These are phyloP conservation scores for Cyamopsis tetragonoloba DNA, from an alignment of 306 rosid genomes.

Conservation along the genomic window DNA sequence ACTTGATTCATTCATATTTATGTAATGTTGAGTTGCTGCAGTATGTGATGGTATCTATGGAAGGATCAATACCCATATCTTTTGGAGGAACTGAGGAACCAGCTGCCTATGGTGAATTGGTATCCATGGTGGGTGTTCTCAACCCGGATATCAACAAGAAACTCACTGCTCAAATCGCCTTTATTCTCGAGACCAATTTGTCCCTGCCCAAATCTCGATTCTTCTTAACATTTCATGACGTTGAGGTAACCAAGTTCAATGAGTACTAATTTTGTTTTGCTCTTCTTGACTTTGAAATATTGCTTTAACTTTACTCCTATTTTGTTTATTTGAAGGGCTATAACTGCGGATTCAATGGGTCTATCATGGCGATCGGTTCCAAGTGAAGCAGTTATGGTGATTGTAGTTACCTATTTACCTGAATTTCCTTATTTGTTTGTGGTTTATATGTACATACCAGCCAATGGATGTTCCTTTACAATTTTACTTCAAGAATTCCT, in stretches of 20 bases:
- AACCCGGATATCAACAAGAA: constrained; percentile 71
- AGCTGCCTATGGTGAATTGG: constrained; percentile 86
- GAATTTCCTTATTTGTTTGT: too few species aligned
- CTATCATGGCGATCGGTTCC: constrained; percentile 13
- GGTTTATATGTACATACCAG: too few species aligned
- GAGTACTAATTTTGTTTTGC: too few species aligned
- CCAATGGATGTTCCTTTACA: too few species aligned
- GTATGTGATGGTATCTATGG: constrained; percentile 85
- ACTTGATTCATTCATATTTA: too few species aligned
- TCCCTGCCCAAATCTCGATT: constrained; percentile 70
- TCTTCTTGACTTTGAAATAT: too few species aligned
- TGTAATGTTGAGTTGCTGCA: too few species aligned
- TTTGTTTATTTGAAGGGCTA: constrained; percentile 54
- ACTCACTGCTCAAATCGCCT: constrained; percentile 66
- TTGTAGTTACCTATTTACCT: too few species aligned
- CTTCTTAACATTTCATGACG: constrained; percentile 70
- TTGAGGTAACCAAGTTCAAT: too few species aligned
- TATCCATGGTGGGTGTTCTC: constrained; percentile 82
- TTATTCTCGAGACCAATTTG: constrained; percentile 65
- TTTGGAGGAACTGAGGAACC: constrained; percentile 79
- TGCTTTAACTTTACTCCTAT: too few species aligned
- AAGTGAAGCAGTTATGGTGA: background rate
- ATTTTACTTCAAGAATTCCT: too few species aligned
- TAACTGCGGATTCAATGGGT: constrained; percentile 62
- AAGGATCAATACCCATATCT: constrained; percentile 79